Evolutionary conservation across 371 early-diverging fungal species (phyloP).

Genomic region (Saksenaea vasiformis): DNA sequence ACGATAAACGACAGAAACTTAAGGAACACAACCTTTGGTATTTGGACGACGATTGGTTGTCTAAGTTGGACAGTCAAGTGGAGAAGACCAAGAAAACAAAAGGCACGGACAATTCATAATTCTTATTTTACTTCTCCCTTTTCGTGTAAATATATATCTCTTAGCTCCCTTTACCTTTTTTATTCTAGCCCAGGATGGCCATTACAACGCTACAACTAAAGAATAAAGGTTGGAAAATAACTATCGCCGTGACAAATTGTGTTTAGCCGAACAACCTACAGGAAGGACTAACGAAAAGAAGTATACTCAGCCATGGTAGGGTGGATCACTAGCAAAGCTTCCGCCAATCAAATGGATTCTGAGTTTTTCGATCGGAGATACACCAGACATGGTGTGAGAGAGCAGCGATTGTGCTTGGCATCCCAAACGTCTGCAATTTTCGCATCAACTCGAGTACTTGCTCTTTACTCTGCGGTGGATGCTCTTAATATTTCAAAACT

Average conservation of each 20-base stretch:
- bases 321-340: no score
- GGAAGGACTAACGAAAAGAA: not conserved
- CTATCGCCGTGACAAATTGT: not conserved
- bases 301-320: not conserved
- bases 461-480: no score
- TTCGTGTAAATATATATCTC: not conserved
- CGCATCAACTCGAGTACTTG: no score
- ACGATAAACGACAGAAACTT: slow-evolving; percentile 43
- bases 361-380: no score
- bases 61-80: slow-evolving; percentile 10
- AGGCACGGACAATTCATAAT: not conserved
- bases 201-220: not conserved
- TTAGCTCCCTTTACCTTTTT: not conserved
- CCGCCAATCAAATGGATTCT: no score
- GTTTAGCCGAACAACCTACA: not conserved
- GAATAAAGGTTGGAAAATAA: not conserved
- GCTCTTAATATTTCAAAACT: no score
- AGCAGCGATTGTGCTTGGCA: no score
- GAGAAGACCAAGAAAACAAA: not conserved
- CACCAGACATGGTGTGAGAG: no score
- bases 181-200: slow-evolving; percentile 1
- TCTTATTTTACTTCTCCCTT: not conserved
- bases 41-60: slow-evolving; percentile 28
- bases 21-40: slow-evolving; percentile 28
- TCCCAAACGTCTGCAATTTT: no score